Evolutionary conservation across 2,329 filamentous ascomycete species (phyloP).

Genomic region (Penicillium sp.): DNA sequence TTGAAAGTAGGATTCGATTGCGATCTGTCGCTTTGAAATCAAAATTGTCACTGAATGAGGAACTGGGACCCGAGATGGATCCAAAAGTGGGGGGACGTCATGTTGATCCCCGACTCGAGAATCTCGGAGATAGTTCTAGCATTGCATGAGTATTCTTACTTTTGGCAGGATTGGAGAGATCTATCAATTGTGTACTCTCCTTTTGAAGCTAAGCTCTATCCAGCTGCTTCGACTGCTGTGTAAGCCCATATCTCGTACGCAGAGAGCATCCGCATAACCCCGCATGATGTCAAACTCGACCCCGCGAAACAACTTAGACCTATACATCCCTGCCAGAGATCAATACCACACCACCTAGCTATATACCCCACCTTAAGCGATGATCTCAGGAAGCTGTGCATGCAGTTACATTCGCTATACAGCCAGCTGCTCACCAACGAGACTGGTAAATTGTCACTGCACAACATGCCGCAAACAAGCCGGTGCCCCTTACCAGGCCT

Average conservation of each 20-base stretch:
- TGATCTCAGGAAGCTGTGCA: constrained; percentile 45
- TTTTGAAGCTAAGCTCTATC: background rate
- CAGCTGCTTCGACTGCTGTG: background rate
- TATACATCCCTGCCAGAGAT: background rate
- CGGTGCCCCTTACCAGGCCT: constrained; percentile 48
- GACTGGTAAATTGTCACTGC: constrained; percentile 49
- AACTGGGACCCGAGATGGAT: constrained; percentile 4
- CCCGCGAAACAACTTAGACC: background rate
- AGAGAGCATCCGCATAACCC: background rate
- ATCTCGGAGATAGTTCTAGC: too few species aligned
- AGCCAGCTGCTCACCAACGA: constrained; percentile 34
- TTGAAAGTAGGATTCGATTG: background rate
- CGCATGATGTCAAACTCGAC: constrained; percentile 11
- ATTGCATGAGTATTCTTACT: too few species aligned
- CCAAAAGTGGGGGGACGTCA: constrained; percentile 1
- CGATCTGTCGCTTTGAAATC: constrained; percentile 28
- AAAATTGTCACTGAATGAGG: constrained; percentile 6
- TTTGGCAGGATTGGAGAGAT: too few species aligned
- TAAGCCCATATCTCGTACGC: background rate
- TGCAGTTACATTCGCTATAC: constrained; percentile 47
- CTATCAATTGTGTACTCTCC: too few species aligned
- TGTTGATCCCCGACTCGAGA: background rate
- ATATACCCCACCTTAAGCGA: background rate
- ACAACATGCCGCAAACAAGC: constrained; percentile 51
- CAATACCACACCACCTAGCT: background rate